A percentile compares a stretch with the other conserved stretches of the same genome.
Conservation (phyloP, 1,284 basidiomycete genomes). For the Porodaedalea pini region DNA sequence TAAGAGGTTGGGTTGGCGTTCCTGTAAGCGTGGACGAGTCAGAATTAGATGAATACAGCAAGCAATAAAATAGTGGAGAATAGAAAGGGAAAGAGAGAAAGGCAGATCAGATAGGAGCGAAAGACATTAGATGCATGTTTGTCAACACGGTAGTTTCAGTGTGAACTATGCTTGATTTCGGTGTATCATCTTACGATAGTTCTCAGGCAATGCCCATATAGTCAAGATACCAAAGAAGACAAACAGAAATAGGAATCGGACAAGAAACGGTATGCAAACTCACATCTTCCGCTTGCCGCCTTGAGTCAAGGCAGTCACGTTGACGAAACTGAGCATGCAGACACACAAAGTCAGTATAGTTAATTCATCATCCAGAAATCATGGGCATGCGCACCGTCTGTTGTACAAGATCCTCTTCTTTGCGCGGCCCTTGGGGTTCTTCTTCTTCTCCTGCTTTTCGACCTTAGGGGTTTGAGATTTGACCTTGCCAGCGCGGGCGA, state of each 20-base stretch:
- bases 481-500: conserved; percentile 99
- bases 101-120: conserved; percentile 84
- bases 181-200: conserved; percentile 56
- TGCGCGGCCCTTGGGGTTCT: conserved; percentile 91
- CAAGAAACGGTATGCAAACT: conserved; percentile 39
- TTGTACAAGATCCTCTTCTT: conserved; percentile 96
- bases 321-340: conserved; percentile 72
- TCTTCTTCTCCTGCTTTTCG: conserved; percentile 98
- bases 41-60: conserved; percentile 24
- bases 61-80: conserved; percentile 18
- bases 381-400: conserved; percentile 63
- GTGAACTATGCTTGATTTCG: conserved; percentile 85
- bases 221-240: not conserved
- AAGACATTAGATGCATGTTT: conserved; percentile 82
- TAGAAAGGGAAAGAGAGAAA: conserved; percentile 61
- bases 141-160: conserved; percentile 79
- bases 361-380: not conserved
- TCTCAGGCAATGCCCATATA: not conserved
- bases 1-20: conserved; percentile 84
- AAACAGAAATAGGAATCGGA: conserved; percentile 19
- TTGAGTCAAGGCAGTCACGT: conserved; percentile 80
- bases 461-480: conserved; percentile 97
- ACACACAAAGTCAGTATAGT: conserved; percentile 19
- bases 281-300: conserved; percentile 96
- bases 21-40: conserved; percentile 40